Evolutionary conservation across 1,284 basidiomycete genomes (phyloP), one percentile per base, ranked within the genome.

Genomic region (Heterobasidion occidentale): DNA sequence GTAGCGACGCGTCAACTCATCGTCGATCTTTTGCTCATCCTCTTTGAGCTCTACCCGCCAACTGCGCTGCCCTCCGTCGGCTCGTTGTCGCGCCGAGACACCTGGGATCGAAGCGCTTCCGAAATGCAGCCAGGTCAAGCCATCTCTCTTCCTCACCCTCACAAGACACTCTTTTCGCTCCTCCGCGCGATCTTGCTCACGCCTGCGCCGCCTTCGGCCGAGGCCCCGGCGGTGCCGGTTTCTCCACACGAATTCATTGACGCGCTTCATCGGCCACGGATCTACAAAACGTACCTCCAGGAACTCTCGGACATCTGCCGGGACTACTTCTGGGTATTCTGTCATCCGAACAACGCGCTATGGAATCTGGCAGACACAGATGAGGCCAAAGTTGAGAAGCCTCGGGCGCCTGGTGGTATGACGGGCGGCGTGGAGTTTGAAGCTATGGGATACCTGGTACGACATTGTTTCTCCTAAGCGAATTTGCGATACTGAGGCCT

Each of bases 291-390:
- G 2, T 98, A 95, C 71, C 75, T 99, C 12, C 83, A 87, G 63
- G 95, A 98, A 68, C 75, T 98, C 42, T 87, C 84, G 9, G 92
- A 95, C 62, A 78, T 96, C 2, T 95, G 94, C 67, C 75, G 94
- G 17, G 96, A 99, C 69, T 98, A 97, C 73, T 98, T 98, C 71
- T 98, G 96, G 94, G 90, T 99, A 55, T 98, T 98, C 73, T 98
- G 96, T 68, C 97, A 99, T 68, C 88, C 90, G 2, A 88, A 88
- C 64, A 99, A 99, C 66, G 84, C 85, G 1, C 86, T 96, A 49
- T 98, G 94, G 94, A 76, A 86, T 15, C 73, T 95, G 33, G 72
- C 78, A 6, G 87, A 94, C 63, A 86, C 92, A 0, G 90, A 98
- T 64, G 87, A 92, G 67, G 81, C 75, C 1, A 82, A 83, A 56